Conservation (phyloP, 2,329 filamentous ascomycete genomes). For the Epichloe gansuensis region DNA sequence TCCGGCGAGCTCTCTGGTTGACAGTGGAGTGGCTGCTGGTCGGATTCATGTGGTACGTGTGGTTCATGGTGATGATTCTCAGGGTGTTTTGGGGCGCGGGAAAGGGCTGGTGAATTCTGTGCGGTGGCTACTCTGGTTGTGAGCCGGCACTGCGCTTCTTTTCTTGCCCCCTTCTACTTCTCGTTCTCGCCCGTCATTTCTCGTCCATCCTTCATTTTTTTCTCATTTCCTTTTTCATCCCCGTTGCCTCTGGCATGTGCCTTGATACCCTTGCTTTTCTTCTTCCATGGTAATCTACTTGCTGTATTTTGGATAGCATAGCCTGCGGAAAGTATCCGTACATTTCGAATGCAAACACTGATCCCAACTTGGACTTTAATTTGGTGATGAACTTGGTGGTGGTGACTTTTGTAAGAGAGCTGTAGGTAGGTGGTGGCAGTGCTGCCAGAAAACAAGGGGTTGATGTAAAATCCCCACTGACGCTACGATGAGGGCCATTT, state of each 20-base stretch:
- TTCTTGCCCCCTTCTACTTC: not conserved
- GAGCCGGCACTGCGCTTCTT: conserved; percentile 1
- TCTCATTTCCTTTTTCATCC: not conserved
- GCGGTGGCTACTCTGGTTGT: conserved; percentile 80
- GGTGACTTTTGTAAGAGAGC: too few species aligned
- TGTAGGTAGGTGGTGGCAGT: too few species aligned
- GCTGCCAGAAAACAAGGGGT: too few species aligned
- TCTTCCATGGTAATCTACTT: not conserved
- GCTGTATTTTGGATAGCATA: conserved; percentile 4
- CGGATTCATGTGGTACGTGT: conserved; percentile 87
- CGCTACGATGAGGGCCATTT: too few species aligned
- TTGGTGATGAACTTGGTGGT: too few species aligned
- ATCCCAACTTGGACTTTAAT: too few species aligned
- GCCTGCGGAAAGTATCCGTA: not conserved
- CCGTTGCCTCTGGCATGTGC: not conserved
- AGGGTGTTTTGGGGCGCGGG: conserved; percentile 53
- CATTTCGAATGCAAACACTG: too few species aligned
- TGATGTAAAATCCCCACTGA: too few species aligned
- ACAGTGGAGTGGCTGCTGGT: conserved; percentile 79
- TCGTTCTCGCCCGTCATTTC: not conserved
- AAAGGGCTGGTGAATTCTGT: conserved; percentile 44
- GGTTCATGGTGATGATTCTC: conserved; percentile 73
- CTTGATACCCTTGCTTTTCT: conserved; percentile 4
- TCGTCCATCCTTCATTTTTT: not conserved
- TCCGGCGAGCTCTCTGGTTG: conserved; percentile 66